These are phyloP conservation scores for Candida morakotiae DNA, from an alignment of 805 yeast species.

Conservation along the genomic window DNA sequence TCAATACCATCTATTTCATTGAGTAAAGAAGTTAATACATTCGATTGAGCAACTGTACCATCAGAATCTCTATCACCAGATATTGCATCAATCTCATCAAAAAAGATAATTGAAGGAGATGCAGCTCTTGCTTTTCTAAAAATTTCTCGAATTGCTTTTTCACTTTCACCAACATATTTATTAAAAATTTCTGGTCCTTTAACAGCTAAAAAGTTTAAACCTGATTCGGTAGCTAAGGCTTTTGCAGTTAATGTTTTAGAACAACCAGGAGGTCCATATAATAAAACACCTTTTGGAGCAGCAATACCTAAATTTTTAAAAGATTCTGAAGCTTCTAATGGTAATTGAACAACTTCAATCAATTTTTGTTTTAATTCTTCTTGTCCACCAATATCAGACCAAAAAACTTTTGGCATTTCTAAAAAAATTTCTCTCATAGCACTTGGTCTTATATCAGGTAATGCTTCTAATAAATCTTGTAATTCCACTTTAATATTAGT, in stretches of 20 bases:
- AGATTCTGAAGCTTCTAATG: constrained; percentile 75
- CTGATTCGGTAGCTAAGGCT: constrained; percentile 93
- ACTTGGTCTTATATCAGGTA: constrained; percentile 83
- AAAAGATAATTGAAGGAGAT: constrained; percentile 88
- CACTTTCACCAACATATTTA: constrained; percentile 95
- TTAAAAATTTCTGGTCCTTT: constrained; percentile 96
- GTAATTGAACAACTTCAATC: constrained; percentile 88
- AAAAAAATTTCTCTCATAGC: constrained; percentile 95
- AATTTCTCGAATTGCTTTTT: constrained; percentile 86
- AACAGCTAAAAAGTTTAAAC: constrained; percentile 87
- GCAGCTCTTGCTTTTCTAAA: constrained; percentile 94
- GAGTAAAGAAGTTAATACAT: constrained; percentile 84
- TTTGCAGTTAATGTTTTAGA: constrained; percentile 93
- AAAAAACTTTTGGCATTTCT: constrained; percentile 89
- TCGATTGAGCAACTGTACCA: constrained; percentile 62
- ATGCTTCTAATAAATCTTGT: constrained; percentile 64
- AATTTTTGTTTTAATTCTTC: constrained; percentile 74
- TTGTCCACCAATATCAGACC: constrained; percentile 98
- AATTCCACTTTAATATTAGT: constrained; percentile 42
- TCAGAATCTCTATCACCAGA: constrained; percentile 69
- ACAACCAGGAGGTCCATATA: constrained; percentile 99
- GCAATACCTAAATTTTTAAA: constrained; percentile 74
- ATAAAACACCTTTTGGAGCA: constrained; percentile 88
- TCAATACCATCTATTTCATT: constrained; percentile 98
- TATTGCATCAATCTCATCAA: constrained; percentile 95